Percentiles rank a stretch among this genome's conserved stretches.
Conservation (phyloP, 139 green algal genomes). For the Edaphochlamys debaryana region DNA sequence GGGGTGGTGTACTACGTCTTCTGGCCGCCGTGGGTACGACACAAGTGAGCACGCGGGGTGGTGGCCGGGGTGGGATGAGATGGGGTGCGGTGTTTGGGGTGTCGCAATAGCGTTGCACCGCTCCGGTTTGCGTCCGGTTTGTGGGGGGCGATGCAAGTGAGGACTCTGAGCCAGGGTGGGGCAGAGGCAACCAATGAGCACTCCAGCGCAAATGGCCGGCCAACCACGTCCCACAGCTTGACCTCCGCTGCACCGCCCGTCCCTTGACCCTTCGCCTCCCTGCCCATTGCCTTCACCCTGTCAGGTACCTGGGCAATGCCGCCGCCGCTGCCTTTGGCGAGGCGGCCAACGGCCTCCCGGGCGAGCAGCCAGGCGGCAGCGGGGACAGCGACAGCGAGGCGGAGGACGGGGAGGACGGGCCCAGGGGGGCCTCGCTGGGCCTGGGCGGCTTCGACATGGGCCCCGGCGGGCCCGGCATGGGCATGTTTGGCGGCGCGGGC, state of each 20-base stretch:
- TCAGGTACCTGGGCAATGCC: constrained; percentile 28
- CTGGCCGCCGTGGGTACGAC: constrained; percentile 55
- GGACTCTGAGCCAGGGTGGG: neutral
- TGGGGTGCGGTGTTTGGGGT: neutral
- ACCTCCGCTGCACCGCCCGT: neutral
- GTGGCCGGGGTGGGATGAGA: neutral
- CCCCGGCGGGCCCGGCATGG: too few species aligned
- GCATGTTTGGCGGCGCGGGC: too few species aligned
- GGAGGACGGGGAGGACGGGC: neutral
- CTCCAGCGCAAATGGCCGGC: neutral
- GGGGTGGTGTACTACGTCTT: constrained; percentile 49
- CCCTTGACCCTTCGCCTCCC: neutral
- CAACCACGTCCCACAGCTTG: neutral
- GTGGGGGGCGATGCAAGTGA: neutral
- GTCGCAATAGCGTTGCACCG: neutral
- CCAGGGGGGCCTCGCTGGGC: neutral
- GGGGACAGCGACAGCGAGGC: neutral
- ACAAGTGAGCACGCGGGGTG: constrained; percentile 25
- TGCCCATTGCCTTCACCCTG: neutral
- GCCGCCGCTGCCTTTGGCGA: neutral
- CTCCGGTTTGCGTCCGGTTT: neutral
- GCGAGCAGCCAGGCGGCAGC: neutral
- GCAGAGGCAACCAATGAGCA: neutral
- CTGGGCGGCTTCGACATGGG: neutral
- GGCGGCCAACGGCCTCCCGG: neutral